Evolutionary conservation across 208 protist genomes (phyloP).

Genomic region (Trypanosoma caninum): DNA sequence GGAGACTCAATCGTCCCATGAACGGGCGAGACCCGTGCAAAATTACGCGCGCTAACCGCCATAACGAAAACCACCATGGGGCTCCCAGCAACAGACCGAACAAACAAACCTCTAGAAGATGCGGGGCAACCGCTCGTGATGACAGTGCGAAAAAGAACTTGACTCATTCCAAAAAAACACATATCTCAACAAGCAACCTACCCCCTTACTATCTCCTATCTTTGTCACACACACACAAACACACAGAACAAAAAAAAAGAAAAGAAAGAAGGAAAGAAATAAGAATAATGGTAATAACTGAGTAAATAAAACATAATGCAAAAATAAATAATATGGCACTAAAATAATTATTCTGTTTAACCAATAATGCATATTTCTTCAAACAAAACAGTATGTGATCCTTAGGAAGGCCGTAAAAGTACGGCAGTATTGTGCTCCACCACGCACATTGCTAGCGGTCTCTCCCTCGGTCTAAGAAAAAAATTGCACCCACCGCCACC

Average conservation of each 20-base stretch:
- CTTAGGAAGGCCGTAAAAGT: constrained; percentile 31
- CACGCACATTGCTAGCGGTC: constrained; percentile 24
- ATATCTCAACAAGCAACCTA: neutral
- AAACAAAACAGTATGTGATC: neutral
- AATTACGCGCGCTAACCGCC: constrained; percentile 13
- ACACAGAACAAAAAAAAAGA: neutral
- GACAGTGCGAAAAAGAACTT: neutral
- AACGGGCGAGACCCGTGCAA: constrained; percentile 66
- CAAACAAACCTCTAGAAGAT: neutral
- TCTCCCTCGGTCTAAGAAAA: constrained; percentile 18
- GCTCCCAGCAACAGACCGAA: too few relatives aligned
- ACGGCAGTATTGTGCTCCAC: constrained; percentile 60
- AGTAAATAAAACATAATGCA: neutral
- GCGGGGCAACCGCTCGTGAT: neutral
- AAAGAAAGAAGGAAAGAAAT: neutral
- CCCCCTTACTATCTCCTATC: neutral
- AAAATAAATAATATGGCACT: neutral
- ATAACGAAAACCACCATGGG: neutral
- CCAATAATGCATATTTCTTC: neutral
- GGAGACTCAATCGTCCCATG: constrained; percentile 58
- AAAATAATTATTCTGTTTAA: neutral
- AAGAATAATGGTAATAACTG: too few relatives aligned
- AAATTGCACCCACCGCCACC: neutral
- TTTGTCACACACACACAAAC: neutral
- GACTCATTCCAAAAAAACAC: neutral